phyloP scores from a whole-genome alignment of 208 protist species.

The Trypanosoma avium region DNA sequence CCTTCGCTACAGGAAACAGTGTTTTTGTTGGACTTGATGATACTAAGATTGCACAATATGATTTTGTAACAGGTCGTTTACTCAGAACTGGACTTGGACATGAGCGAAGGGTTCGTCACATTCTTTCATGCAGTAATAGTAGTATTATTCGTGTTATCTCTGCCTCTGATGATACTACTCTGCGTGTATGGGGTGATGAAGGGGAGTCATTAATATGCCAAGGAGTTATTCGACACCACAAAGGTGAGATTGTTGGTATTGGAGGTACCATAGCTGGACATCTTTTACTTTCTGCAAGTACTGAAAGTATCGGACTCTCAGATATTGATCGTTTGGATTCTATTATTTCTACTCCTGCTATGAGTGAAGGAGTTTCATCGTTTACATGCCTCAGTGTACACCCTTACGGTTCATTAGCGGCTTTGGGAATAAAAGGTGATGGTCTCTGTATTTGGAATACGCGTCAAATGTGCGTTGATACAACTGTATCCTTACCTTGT shows the following conservation, averaged over 20 bases:
- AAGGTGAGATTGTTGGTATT: slow-evolving; percentile 13
- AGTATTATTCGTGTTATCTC: slow-evolving; percentile 85
- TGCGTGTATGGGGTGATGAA: slow-evolving; percentile 95
- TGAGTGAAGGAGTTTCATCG: neutral
- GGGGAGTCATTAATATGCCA: slow-evolving; percentile 12
- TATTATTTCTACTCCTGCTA: slow-evolving; percentile 6
- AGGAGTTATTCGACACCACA: slow-evolving; percentile 26
- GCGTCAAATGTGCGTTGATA: slow-evolving; percentile 73
- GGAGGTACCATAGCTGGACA: slow-evolving; percentile 1
- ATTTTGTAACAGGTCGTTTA: slow-evolving; percentile 23
- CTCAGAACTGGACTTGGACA: slow-evolving; percentile 49
- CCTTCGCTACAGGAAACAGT: slow-evolving; percentile 29
- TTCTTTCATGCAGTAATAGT: slow-evolving; percentile 9
- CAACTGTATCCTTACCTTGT: slow-evolving; percentile 54
- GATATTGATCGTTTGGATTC: slow-evolving; percentile 33
- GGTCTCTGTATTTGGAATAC: slow-evolving; percentile 92
- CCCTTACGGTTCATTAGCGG: slow-evolving; percentile 67
- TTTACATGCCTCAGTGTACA: slow-evolving; percentile 36
- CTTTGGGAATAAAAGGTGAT: slow-evolving; percentile 36
- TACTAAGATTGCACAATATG: slow-evolving; percentile 41
- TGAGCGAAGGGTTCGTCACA: slow-evolving; percentile 52
- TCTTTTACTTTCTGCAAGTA: slow-evolving; percentile 14
- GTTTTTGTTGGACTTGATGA: slow-evolving; percentile 22
- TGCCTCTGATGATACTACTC: slow-evolving; percentile 96
- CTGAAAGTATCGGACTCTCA: slow-evolving; percentile 8